Evolutionary conservation across 805 yeast species (phyloP).

Genomic region (Zygoascus bituminiphila): DNA sequence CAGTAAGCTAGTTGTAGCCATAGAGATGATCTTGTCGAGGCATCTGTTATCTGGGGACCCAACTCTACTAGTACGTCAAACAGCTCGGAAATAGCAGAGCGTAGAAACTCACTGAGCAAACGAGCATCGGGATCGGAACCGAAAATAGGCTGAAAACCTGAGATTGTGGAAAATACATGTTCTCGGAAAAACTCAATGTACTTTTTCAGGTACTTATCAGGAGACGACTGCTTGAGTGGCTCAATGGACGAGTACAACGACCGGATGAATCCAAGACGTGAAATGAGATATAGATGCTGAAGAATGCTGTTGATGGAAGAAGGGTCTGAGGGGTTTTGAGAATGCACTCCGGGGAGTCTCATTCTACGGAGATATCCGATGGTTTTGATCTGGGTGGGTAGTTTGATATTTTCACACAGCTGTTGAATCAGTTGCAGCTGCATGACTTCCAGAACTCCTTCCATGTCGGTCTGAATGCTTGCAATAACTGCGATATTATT

Average conservation of each 20-base stretch:
- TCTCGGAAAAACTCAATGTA: slow-evolving; percentile 81
- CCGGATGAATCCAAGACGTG: slow-evolving; percentile 60
- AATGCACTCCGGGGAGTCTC: slow-evolving; percentile 2
- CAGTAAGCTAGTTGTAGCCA: slow-evolving; percentile 81
- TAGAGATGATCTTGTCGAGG: slow-evolving; percentile 44
- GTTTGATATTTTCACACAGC: slow-evolving; percentile 67
- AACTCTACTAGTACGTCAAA: slow-evolving; percentile 15
- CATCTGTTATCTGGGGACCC: slow-evolving; percentile 25
- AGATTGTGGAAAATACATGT: slow-evolving; percentile 63
- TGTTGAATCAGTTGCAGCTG: slow-evolving; percentile 58
- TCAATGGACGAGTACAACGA: slow-evolving; percentile 49
- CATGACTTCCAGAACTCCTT: slow-evolving; percentile 50
- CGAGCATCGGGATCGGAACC: slow-evolving; percentile 29
- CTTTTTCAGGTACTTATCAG: slow-evolving; percentile 62
- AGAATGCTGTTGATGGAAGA: slow-evolving; percentile 20
- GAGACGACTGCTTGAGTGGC: slow-evolving; percentile 47
- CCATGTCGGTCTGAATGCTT: slow-evolving; percentile 47
- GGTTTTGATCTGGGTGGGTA: slow-evolving; percentile 70
- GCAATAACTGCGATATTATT: slow-evolving; percentile 49
- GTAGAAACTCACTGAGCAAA: slow-evolving; percentile 24
- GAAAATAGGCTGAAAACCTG: slow-evolving; percentile 59
- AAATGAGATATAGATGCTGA: slow-evolving; percentile 53
- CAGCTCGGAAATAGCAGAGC: slow-evolving; percentile 21
- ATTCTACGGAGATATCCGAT: slow-evolving; percentile 67
- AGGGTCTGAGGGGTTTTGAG: not conserved